Percentiles rank a stretch among this genome's conserved stretches.
phyloP scores from a whole-genome alignment of 2,329 filamentous ascomycete genomes.

The Penicillium griseofulvum region DNA sequence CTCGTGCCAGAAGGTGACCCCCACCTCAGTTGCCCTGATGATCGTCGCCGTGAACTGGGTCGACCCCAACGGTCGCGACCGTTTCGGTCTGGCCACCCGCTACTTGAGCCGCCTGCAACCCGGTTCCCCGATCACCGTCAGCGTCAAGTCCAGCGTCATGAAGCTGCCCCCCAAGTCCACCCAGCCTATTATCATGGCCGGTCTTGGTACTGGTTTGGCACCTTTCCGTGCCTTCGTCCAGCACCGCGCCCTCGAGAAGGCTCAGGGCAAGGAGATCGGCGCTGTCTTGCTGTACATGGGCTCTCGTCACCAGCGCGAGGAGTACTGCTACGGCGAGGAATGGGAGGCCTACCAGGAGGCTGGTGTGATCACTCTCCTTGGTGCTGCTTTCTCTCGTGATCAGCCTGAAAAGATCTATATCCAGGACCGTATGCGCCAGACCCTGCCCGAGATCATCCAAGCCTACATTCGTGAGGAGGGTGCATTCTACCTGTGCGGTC shows the following conservation, averaged over 20 bases:
- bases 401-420: slow-evolving; percentile 99
- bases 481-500: slow-evolving; percentile 94
- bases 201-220: slow-evolving; percentile 93
- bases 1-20: slow-evolving; percentile 91
- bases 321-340: slow-evolving; percentile 98
- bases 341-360: slow-evolving; percentile 98
- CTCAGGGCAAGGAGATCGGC: slow-evolving; percentile 93
- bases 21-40: slow-evolving; percentile 86
- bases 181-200: slow-evolving; percentile 96
- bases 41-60: slow-evolving; percentile 97
- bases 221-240: slow-evolving; percentile 99
- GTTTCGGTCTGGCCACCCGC: slow-evolving; percentile 88
- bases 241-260: slow-evolving; percentile 96
- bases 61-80: slow-evolving; percentile 79
- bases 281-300: slow-evolving; percentile 94
- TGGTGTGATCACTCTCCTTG: slow-evolving; percentile 90
- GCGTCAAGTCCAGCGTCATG: slow-evolving; percentile 98
- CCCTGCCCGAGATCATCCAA: slow-evolving; percentile 73
- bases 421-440: slow-evolving; percentile 95
- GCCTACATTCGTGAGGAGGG: slow-evolving; percentile 86
- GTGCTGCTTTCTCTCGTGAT: slow-evolving; percentile 91
- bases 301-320: slow-evolving; percentile 93
- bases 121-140: slow-evolving; percentile 80
- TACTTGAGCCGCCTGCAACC: slow-evolving; percentile 76
- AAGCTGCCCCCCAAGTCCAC: slow-evolving; percentile 87